phyloP scores from a whole-genome alignment of 2,329 filamentous ascomycete species.

The Aspergillus bombycis region DNA sequence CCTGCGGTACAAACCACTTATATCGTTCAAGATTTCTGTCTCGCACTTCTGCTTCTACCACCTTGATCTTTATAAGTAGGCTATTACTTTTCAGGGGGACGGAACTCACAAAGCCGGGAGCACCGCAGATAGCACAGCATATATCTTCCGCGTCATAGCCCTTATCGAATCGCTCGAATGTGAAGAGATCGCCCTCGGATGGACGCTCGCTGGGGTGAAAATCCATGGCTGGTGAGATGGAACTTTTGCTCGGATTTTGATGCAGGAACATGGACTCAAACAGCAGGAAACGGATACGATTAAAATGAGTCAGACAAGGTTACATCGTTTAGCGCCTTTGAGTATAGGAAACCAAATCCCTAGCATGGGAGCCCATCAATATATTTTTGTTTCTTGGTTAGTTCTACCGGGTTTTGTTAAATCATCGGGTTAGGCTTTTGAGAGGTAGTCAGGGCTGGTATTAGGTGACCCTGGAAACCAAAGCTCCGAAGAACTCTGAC shows the following conservation, averaged over 20 bases:
- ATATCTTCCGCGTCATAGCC: background rate
- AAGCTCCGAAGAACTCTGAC: no score
- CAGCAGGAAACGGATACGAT: background rate
- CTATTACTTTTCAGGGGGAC: background rate
- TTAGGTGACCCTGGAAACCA: no score
- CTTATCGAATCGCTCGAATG: background rate
- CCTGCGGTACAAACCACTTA: background rate
- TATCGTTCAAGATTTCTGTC: background rate
- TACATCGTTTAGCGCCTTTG: background rate
- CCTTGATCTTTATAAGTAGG: background rate
- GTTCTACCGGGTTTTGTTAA: background rate
- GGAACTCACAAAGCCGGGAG: background rate
- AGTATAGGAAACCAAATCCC: background rate
- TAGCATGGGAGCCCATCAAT: background rate
- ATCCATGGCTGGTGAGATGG: background rate
- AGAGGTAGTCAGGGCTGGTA: no score
- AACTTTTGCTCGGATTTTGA: background rate
- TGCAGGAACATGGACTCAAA: background rate
- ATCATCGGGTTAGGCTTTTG: no score
- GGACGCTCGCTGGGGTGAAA: background rate
- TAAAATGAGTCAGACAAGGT: constrained; percentile 1
- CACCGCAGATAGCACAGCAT: background rate
- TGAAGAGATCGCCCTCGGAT: background rate
- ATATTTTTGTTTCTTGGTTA: background rate
- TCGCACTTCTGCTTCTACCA: background rate